Conservation (phyloP, 73 alveolate species). For the Halteria grandinella region DNA sequence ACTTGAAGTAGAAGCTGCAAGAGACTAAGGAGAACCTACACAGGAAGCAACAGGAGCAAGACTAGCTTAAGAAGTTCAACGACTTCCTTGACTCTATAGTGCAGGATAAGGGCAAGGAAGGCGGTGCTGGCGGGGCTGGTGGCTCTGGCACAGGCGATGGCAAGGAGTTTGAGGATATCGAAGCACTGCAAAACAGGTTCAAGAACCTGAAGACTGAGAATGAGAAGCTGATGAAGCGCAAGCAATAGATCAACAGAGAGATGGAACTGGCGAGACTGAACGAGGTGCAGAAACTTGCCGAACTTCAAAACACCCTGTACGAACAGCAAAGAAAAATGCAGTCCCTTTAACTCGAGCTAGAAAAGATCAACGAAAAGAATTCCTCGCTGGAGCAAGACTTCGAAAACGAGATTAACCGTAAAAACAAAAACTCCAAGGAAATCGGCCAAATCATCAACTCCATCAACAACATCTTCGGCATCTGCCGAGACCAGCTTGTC, state of each 20-base stretch:
- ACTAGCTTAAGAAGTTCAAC: conserved; percentile 54
- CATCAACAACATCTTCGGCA: conserved; percentile 43
- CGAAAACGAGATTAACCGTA: conserved; percentile 54
- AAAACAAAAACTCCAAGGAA: conserved; percentile 51
- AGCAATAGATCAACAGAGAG: conserved; percentile 56
- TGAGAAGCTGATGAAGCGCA: conserved; percentile 54
- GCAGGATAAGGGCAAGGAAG: conserved; percentile 55
- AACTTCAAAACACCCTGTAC: conserved; percentile 41
- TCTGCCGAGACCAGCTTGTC: conserved; percentile 22
- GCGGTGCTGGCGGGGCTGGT: no score
- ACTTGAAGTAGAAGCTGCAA: conserved; percentile 47
- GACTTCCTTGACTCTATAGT: conserved; percentile 63
- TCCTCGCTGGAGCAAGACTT: conserved; percentile 54
- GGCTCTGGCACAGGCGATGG: no score
- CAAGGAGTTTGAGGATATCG: conserved; percentile 62
- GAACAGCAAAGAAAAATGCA: conserved; percentile 42
- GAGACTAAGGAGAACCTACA: conserved; percentile 2
- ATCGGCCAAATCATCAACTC: conserved; percentile 50
- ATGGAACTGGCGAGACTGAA: conserved; percentile 47
- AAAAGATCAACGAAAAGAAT: conserved; percentile 50
- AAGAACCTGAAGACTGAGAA: conserved; percentile 57
- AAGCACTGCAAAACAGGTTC: conserved; percentile 61
- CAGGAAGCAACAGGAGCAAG: conserved; percentile 44
- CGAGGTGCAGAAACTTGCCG: conserved; percentile 50
- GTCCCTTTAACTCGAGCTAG: conserved; percentile 34